Conservation (phyloP, 1,284 basidiomycete genomes). For the Coniferiporia sulphurascens region DNA sequence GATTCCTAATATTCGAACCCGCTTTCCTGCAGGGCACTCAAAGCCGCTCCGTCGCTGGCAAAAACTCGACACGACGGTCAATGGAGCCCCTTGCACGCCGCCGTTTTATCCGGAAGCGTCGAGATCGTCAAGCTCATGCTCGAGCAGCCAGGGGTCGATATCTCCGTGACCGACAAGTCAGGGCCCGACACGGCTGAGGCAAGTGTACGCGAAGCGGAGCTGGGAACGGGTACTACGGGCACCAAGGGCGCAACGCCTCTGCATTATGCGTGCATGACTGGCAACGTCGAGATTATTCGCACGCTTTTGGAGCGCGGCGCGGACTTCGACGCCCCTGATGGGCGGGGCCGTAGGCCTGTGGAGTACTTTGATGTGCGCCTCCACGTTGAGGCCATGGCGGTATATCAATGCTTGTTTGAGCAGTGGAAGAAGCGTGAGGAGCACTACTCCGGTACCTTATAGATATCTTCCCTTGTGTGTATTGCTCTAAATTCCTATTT, state of each 20-base stretch:
- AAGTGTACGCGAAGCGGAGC: neutral
- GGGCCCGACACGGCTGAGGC: neutral
- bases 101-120: constrained; percentile 9
- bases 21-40: neutral
- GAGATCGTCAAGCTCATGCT: constrained; percentile 7
- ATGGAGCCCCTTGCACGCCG: constrained; percentile 11
- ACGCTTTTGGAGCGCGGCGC: constrained; percentile 2
- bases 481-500: neutral
- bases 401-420: neutral
- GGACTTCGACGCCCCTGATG: neutral
- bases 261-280: constrained; percentile 13
- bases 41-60: neutral
- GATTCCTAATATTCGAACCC: neutral
- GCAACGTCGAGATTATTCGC: constrained; percentile 1
- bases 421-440: neutral
- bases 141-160: neutral
- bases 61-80: neutral
- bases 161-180: neutral
- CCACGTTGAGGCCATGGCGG: neutral
- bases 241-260: constrained; percentile 5
- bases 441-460: neutral
- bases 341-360: neutral
- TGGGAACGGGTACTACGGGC: neutral
- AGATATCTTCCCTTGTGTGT: neutral
- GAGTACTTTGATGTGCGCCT: constrained; percentile 8